Evolutionary conservation across 371 early-diverging fungal genomes (phyloP).

Genomic region (Amoeboaphelidium occidentale): DNA sequence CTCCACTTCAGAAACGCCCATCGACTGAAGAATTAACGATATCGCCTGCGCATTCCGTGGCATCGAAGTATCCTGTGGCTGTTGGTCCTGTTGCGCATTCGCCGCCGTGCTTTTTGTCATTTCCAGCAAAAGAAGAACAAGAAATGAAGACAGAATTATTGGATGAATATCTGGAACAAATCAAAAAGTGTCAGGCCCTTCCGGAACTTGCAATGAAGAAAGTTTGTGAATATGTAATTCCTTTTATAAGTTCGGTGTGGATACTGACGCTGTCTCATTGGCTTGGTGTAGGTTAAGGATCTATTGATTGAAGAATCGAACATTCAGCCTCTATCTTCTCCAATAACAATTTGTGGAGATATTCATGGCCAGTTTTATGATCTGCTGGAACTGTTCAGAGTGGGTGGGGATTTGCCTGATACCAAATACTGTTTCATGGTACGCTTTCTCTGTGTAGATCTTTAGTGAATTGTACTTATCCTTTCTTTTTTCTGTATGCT

Average conservation of each 20-base stretch:
- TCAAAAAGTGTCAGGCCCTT: constrained; percentile 69
- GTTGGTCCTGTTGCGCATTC: too few relatives aligned
- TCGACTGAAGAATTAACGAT: constrained; percentile 64
- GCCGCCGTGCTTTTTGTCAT: too few relatives aligned
- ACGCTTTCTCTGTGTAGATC: not conserved
- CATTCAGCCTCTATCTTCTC: constrained; percentile 77
- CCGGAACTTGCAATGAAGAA: constrained; percentile 77
- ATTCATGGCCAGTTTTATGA: constrained; percentile 99
- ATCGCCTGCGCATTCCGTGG: constrained; percentile 83
- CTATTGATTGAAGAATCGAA: constrained; percentile 80
- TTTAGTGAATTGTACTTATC: constrained; percentile 2
- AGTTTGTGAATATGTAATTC: constrained; percentile 78
- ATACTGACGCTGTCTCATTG: too few relatives aligned
- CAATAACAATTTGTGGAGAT: constrained; percentile 84
- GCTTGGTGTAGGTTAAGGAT: constrained; percentile 75
- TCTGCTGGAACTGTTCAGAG: constrained; percentile 86
- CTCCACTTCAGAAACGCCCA: constrained; percentile 86
- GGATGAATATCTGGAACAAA: constrained; percentile 70
- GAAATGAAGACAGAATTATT: too few relatives aligned
- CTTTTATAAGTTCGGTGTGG: not conserved
- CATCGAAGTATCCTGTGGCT: too few relatives aligned
- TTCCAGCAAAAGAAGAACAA: too few relatives aligned
- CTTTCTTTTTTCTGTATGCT: not conserved
- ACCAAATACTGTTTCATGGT: constrained; percentile 96
- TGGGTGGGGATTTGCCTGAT: constrained; percentile 88